Conservation (phyloP, 768 basidiomycete species). For the Hypholoma fasciculare region DNA sequence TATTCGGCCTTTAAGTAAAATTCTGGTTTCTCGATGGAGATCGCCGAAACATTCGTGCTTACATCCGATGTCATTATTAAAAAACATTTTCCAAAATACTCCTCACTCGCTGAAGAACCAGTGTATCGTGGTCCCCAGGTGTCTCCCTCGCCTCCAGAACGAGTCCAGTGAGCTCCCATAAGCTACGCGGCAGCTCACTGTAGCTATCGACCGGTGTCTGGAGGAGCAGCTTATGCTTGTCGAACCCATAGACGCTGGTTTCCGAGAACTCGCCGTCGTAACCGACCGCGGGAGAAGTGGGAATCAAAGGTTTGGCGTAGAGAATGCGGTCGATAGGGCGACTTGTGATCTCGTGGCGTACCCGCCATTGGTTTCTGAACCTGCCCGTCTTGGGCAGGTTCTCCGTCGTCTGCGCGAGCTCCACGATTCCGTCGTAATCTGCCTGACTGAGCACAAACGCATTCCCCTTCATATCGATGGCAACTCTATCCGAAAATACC, state of each 20-base stretch:
- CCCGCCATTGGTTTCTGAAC: conserved; percentile 14
- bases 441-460: neutral
- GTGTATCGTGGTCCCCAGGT: neutral
- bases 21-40: neutral
- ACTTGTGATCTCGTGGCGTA: conserved; percentile 8
- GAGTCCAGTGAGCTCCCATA: conserved; percentile 13
- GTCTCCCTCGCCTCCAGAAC: conserved; percentile 7
- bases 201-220: conserved; percentile 4
- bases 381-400: conserved; percentile 7
- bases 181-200: conserved; percentile 1
- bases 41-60: neutral
- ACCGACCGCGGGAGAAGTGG: neutral
- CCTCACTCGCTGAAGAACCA: conserved; percentile 8
- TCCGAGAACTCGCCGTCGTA: conserved; percentile 11
- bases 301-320: neutral
- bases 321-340: conserved; percentile 14
- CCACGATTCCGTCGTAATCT: conserved; percentile 11
- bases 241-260: conserved; percentile 15
- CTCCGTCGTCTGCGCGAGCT: neutral
- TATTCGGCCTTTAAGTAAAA: neutral
- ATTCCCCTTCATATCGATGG: conserved; percentile 5
- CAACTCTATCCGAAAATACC: conserved; percentile 8
- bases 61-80: neutral
- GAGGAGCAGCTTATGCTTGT: conserved; percentile 4
- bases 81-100: conserved; percentile 10